Percentiles rank a stretch among this genome's conserved stretches.
phyloP scores from a whole-genome alignment of 768 basidiomycete species.

The Leccinum subtestaceum region DNA sequence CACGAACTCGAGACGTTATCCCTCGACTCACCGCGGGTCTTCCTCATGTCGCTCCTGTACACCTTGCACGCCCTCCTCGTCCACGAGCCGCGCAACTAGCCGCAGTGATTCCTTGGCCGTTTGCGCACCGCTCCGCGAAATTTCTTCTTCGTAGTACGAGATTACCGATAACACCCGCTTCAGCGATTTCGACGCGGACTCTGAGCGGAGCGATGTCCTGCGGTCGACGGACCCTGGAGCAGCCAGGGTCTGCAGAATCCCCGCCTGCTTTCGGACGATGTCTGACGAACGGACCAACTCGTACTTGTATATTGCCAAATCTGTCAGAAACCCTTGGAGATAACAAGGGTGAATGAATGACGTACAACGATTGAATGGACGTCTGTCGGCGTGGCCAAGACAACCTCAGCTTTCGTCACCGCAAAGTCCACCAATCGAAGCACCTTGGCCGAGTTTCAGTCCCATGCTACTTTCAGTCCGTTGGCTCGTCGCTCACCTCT shows the following conservation, averaged over 20 bases:
- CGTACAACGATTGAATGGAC: conserved; percentile 63
- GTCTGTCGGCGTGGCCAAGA: conserved; percentile 52
- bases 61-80: conserved; percentile 55
- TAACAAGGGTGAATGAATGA: conserved; percentile 2
- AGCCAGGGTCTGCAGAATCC: conserved; percentile 41
- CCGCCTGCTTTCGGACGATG: conserved; percentile 46
- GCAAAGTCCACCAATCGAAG: conserved; percentile 52
- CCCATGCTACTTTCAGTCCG: not conserved
- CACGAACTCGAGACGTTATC: not conserved
- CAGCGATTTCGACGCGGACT: conserved; percentile 39
- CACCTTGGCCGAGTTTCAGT: conserved; percentile 35
- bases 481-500: conserved; percentile 42
- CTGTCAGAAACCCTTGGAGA: not conserved
- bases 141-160: conserved; percentile 55
- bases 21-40: conserved; percentile 44
- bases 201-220: conserved; percentile 27
- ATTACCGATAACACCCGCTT: conserved; percentile 41
- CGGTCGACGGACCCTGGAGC: conserved; percentile 28
- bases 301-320: conserved; percentile 41
- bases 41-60: conserved; percentile 33
- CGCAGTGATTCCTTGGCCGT: conserved; percentile 58
- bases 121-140: conserved; percentile 40
- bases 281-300: conserved; percentile 59
- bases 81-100: conserved; percentile 58
- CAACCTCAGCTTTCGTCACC: conserved; percentile 48